phyloP scores from a whole-genome alignment of 306 rosid species.

The Malus asiatica region DNA sequence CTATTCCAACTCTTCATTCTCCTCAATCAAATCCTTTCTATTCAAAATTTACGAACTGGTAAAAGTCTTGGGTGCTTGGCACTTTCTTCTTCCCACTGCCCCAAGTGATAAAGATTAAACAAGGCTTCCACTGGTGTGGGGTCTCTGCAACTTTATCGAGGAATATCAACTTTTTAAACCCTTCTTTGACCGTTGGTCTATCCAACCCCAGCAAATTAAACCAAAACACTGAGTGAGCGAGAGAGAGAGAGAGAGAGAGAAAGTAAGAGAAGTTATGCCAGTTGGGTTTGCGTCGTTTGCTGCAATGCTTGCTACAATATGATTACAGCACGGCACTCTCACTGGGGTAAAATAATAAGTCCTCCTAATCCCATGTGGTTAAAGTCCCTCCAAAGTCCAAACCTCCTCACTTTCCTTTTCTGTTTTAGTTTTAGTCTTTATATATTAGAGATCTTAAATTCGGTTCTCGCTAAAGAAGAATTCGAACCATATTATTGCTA shows the following conservation, averaged over 20 bases:
- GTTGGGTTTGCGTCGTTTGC: conserved; percentile 12
- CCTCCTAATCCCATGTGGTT: background rate
- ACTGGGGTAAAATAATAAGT: conserved; percentile 4
- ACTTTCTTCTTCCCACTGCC: background rate
- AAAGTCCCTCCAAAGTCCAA: background rate
- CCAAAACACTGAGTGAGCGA: background rate
- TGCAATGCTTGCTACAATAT: conserved; percentile 11
- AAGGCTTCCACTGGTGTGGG: conserved; percentile 11
- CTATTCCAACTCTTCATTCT: no score
- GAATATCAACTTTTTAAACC: background rate
- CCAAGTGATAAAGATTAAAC: background rate
- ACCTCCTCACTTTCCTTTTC: background rate
- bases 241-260: background rate
- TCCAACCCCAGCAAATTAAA: conserved; percentile 15
- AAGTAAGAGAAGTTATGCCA: background rate
- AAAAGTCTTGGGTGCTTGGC: conserved; percentile 4
- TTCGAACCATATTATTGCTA: no score
- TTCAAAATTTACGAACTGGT: no score
- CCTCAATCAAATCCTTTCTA: no score
- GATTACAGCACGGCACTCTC: conserved; percentile 28
- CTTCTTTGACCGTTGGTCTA: conserved; percentile 17
- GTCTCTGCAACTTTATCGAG: conserved; percentile 10
- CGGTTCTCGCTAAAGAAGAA: accelerated
- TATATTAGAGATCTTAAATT: background rate
- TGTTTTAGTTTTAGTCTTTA: background rate